phyloP scores from a whole-genome alignment of 2,329 filamentous ascomycete genomes.

The Fusarium fracticaudum region DNA sequence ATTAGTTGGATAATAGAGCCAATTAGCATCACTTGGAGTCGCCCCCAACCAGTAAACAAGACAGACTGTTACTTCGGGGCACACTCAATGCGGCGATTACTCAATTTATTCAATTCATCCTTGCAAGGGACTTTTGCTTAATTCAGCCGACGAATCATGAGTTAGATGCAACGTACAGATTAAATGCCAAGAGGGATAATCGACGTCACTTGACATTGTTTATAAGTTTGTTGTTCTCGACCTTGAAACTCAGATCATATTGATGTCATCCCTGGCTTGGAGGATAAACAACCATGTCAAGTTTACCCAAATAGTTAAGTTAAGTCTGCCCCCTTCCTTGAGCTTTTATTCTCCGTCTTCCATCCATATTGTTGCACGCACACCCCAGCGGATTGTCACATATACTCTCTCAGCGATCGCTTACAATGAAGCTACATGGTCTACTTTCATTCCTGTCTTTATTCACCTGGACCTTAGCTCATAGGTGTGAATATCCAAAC shows the following conservation, averaged over 20 bases:
- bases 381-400: too few species aligned
- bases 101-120: neutral
- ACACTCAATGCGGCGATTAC: neutral
- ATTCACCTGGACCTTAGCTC: too few species aligned
- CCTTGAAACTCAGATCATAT: neutral
- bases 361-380: too few species aligned
- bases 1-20: neutral
- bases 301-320: neutral
- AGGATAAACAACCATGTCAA: fast-evolving
- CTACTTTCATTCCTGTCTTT: too few species aligned
- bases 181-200: neutral
- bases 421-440: fast-evolving
- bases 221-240: fast-evolving
- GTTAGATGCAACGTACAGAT: neutral
- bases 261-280: neutral
- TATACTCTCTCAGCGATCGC: too few species aligned
- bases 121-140: neutral
- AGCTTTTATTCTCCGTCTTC: neutral
- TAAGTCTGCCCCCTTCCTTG: fast-evolving
- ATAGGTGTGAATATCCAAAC: neutral
- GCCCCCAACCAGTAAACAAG: neutral
- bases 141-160: neutral
- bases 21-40: neutral
- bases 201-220: neutral
- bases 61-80: neutral